These are phyloP conservation scores for Oxyria digyna DNA, from an alignment of 148 eudicot species.

Conservation along the genomic window DNA sequence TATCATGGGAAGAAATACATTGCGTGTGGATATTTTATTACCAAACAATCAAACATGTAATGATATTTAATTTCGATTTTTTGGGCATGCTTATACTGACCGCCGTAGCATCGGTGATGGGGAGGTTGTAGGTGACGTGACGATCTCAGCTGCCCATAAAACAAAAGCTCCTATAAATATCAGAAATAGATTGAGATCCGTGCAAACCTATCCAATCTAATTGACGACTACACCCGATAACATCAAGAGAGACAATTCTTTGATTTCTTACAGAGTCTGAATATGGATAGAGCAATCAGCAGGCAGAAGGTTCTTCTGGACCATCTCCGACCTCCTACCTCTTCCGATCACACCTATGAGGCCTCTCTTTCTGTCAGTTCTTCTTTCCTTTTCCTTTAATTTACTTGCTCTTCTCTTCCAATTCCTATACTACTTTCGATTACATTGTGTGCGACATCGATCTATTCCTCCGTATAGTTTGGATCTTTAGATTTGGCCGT, in stretches of 20 bases:
- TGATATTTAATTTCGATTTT: too few relatives aligned
- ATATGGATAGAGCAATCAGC: constrained; percentile 36
- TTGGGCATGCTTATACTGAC: too few relatives aligned
- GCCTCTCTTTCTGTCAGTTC: constrained; percentile 25
- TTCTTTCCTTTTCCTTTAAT: neutral
- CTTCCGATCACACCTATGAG: constrained; percentile 22
- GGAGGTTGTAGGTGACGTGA: too few relatives aligned
- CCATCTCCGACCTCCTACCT: constrained; percentile 36
- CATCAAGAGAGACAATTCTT: neutral
- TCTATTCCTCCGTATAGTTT: neutral
- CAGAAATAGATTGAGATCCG: neutral
- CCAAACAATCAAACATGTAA: too few relatives aligned
- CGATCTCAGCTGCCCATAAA: neutral
- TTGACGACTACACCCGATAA: neutral
- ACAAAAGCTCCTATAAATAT: neutral
- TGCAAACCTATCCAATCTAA: neutral
- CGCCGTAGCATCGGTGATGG: too few relatives aligned
- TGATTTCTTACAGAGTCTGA: neutral
- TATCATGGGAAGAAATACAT: too few relatives aligned
- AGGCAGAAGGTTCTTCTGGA: constrained; percentile 32
- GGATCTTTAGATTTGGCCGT: neutral
- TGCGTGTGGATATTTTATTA: too few relatives aligned
- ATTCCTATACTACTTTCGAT: neutral
- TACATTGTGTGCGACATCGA: neutral
- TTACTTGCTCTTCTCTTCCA: neutral